Conservation (phyloP, 192 early-diverging fungal species). For the Backusella circina region DNA sequence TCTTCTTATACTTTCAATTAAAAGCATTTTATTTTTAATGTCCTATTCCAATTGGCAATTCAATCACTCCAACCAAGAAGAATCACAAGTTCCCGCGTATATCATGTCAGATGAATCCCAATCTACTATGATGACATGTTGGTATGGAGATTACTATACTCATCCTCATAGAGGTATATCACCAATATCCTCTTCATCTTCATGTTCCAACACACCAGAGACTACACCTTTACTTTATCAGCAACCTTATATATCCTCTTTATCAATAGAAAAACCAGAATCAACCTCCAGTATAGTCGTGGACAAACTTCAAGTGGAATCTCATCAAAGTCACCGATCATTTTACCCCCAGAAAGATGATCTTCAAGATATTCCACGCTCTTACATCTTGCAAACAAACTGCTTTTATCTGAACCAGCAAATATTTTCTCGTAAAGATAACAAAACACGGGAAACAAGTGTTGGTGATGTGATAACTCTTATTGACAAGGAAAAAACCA, state of each 20-base stretch:
- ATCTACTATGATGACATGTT: not conserved
- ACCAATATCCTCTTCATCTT: not conserved
- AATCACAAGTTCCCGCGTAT: not conserved
- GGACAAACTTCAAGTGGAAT: not conserved
- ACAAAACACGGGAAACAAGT: not conserved
- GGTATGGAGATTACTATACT: not conserved
- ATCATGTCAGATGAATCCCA: not conserved
- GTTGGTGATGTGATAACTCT: not conserved
- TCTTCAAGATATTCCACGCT: not conserved
- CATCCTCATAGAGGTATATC: not conserved
- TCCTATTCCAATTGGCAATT: not conserved
- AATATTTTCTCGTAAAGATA: not conserved
- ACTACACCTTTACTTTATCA: not conserved
- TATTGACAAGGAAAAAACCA: not conserved
- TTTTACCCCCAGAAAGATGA: not conserved
- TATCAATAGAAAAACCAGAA: not conserved
- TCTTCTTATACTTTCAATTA: not conserved
- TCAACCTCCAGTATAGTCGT: not conserved
- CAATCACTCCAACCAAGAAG: not conserved
- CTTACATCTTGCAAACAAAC: not conserved
- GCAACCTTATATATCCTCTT: not conserved
- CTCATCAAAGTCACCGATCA: not conserved
- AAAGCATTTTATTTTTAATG: not conserved
- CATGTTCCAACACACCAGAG: not conserved
- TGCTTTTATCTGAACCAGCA: not conserved